Conservation (phyloP, 148 eudicot species). For the Fagopyrum esculentum region DNA sequence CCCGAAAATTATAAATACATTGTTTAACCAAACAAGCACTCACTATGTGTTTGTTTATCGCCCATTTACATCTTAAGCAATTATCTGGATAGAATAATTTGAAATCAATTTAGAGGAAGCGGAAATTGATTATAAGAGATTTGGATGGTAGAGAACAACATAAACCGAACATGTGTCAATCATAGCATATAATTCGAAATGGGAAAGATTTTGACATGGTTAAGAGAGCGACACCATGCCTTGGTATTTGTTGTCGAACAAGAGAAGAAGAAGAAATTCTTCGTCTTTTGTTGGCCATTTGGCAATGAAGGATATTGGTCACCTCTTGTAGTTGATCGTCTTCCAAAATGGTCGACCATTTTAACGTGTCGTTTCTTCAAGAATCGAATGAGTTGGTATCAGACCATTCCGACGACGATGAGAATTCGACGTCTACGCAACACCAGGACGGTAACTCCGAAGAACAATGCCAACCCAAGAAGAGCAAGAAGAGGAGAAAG, state of each 20-base stretch:
- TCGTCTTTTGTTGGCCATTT: slow-evolving; percentile 12
- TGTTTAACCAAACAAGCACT: too few relatives aligned
- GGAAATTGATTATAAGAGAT: too few relatives aligned
- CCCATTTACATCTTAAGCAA: too few relatives aligned
- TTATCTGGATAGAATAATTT: too few relatives aligned
- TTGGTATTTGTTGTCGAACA: slow-evolving; percentile 3
- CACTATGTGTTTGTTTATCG: too few relatives aligned
- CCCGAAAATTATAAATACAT: too few relatives aligned
- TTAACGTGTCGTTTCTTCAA: background rate
- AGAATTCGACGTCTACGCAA: background rate
- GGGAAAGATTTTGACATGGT: background rate
- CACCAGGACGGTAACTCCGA: background rate
- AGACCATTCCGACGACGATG: background rate
- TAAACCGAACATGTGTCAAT: background rate
- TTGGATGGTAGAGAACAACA: too few relatives aligned
- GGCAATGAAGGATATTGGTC: background rate
- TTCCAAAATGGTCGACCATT: background rate
- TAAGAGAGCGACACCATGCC: background rate
- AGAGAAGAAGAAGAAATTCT: slow-evolving; percentile 10
- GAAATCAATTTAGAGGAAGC: too few relatives aligned
- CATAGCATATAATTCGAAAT: background rate
- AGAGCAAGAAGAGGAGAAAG: background rate
- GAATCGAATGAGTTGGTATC: background rate
- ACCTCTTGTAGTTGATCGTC: background rate
- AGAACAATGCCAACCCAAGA: background rate